Evolutionary conservation across 2,329 filamentous ascomycete species (phyloP).

Genomic region (Akanthomyces uredinophilus): DNA sequence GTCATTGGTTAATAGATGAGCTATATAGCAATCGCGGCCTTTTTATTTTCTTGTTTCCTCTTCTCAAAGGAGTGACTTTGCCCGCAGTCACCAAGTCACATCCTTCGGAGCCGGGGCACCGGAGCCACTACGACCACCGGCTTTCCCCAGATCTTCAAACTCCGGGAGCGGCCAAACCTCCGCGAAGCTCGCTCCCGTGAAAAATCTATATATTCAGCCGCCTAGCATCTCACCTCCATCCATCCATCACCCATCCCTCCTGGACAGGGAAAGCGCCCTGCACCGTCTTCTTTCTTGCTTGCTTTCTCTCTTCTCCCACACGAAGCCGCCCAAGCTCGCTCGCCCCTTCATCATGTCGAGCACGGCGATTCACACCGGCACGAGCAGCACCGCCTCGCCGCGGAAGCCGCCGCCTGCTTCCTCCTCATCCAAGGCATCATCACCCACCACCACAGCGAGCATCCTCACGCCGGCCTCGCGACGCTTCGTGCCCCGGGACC

Average conservation of each 20-base stretch:
- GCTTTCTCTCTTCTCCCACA: too few relatives aligned
- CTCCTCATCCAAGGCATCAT: not conserved
- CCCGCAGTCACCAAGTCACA: not conserved
- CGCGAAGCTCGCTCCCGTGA: not conserved
- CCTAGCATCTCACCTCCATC: too few relatives aligned
- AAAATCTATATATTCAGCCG: not conserved
- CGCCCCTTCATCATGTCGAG: not conserved
- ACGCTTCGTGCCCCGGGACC: slow-evolving; percentile 16
- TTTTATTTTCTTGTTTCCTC: not conserved
- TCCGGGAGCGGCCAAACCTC: not conserved
- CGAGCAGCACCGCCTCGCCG: not conserved
- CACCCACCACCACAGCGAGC: not conserved
- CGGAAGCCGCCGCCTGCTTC: not conserved
- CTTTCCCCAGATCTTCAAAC: not conserved
- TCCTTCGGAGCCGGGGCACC: not conserved
- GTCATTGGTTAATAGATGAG: too few relatives aligned
- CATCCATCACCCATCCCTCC: too few relatives aligned
- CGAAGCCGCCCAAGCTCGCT: not conserved
- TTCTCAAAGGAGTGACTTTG: not conserved
- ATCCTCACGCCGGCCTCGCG: slow-evolving; percentile 6
- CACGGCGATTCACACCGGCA: slow-evolving; percentile 8
- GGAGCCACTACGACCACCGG: not conserved
- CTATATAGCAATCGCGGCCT: too few relatives aligned
- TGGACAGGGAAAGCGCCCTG: not conserved
- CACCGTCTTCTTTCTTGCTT: too few relatives aligned